Conservation (phyloP, 2,329 filamentous ascomycete genomes). For the Ambrosiella cleistominuta region DNA sequence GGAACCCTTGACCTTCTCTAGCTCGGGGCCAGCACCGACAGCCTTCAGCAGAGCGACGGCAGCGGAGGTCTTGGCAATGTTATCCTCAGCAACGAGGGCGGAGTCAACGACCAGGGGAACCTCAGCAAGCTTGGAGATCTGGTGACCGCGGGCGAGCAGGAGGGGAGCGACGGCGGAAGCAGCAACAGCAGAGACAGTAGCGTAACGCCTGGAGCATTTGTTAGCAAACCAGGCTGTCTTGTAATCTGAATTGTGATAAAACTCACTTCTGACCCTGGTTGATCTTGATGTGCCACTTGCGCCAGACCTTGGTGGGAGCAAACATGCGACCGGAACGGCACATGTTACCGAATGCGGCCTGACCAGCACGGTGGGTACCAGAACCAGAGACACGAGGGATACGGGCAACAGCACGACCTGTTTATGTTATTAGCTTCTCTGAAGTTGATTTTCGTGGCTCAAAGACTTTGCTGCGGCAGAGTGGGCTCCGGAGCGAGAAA, state of each 20-base stretch:
- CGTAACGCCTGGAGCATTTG: conserved; percentile 56
- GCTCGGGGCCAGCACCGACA: conserved; percentile 73
- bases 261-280: conserved; percentile 92
- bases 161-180: conserved; percentile 90
- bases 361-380: conserved; percentile 99
- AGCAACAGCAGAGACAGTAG: conserved; percentile 90
- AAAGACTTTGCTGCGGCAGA: conserved; percentile 4
- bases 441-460: background rate
- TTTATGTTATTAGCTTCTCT: conserved; percentile 10
- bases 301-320: conserved; percentile 99
- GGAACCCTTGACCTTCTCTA: conserved; percentile 91
- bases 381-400: conserved; percentile 99
- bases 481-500: background rate
- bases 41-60: conserved; percentile 78
- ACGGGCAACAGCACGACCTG: conserved; percentile 98
- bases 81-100: conserved; percentile 62
- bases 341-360: conserved; percentile 99
- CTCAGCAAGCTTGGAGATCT: conserved; percentile 79
- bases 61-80: conserved; percentile 73
- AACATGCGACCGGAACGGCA: conserved; percentile 99
- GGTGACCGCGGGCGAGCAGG: conserved; percentile 92
- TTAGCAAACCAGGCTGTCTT: conserved; percentile 13
- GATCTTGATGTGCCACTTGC: conserved; percentile 99
- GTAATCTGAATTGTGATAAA: background rate
- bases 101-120: conserved; percentile 94